Base-by-base conservation (phyloP, 257 asterid species). In the Anisodus acutangulus region DNA sequence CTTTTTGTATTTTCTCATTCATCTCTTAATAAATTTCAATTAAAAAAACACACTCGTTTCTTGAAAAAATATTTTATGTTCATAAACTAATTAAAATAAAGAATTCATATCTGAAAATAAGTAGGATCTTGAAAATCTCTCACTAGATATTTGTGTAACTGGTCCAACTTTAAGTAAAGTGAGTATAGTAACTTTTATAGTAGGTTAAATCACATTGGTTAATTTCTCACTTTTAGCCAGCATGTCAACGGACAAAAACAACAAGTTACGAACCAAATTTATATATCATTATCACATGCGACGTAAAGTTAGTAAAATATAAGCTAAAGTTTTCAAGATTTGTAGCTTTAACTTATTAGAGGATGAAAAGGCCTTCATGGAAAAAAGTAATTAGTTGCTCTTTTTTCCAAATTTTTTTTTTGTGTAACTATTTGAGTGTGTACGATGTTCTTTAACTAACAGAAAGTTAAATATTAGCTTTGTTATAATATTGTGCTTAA, bases 131-230 rank as follows among this genome's bases (percentile, higher is more conserved):
- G 37, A 74, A 49, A 49, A 74, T 49, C 11, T 72, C 47, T 16
- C 60, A 10, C 60, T 22, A 74, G 62, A 74, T 74, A 22, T 74
- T 74, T 74, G n/a, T 74, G n/a, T 51, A 26, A 6, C n/a, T 11
- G 45, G 43, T 74, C 80, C 81, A 74, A 49, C 62, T 49, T 79
- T 19, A 43, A 80, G 83, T 43, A 80, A 59, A 22, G 74, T 13
- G n/a, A 11, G 16, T 1, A n/a, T 37, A n/a, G 74, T 19, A 37
- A 64, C 71, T 43, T 74, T 62, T 60, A 47, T 80, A 80, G 57
- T 57, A 45, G 83, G 70, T 74, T 80, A 60, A 57, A 80, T 11
- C 8, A 19, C 74, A 80, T 19, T 60, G 74, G 60, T 39, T 60
- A 80, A 60, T 39, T 60, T 60, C 43, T 39, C 41, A 13, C 74